Evolutionary conservation across 441 rosid species (phyloP).

Genomic region (Brassica balearica): DNA sequence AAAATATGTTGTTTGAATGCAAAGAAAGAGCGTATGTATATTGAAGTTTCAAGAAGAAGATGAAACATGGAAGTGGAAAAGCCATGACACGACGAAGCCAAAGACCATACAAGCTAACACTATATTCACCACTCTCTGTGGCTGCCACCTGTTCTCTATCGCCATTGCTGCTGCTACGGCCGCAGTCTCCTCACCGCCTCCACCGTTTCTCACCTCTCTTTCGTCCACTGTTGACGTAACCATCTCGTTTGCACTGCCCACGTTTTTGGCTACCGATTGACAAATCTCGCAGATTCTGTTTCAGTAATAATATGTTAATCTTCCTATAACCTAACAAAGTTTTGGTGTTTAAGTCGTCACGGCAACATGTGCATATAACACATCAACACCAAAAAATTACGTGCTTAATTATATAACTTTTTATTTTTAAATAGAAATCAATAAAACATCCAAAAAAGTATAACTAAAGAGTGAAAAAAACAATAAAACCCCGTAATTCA

Average conservation of each 20-base stretch:
- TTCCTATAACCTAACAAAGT: not conserved
- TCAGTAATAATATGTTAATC: not conserved
- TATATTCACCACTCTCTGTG: constrained; percentile 68
- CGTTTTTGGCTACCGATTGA: constrained; percentile 63
- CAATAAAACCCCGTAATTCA: not conserved
- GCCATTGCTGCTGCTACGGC: constrained; percentile 34
- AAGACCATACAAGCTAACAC: constrained; percentile 80
- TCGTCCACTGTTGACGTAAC: constrained; percentile 42
- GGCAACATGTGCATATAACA: not conserved
- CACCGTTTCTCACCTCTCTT: constrained; percentile 44
- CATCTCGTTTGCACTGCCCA: constrained; percentile 51
- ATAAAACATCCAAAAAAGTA: not conserved
- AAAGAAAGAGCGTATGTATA: not conserved
- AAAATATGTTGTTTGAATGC: not conserved
- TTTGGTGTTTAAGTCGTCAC: too few species aligned
- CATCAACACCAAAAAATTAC: not conserved
- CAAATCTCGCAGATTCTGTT: constrained; percentile 86
- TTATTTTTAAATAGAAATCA: not conserved
- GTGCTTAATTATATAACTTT: not conserved
- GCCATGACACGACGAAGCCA: constrained; percentile 76
- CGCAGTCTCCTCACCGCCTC: constrained; percentile 38
- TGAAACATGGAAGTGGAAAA: constrained; percentile 62
- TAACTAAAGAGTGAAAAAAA: not conserved
- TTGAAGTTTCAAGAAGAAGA: constrained; percentile 34
- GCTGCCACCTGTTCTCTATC: constrained; percentile 55